Evolutionary conservation across 768 basidiomycete genomes (phyloP).

Genomic region (Suillus spraguei): DNA sequence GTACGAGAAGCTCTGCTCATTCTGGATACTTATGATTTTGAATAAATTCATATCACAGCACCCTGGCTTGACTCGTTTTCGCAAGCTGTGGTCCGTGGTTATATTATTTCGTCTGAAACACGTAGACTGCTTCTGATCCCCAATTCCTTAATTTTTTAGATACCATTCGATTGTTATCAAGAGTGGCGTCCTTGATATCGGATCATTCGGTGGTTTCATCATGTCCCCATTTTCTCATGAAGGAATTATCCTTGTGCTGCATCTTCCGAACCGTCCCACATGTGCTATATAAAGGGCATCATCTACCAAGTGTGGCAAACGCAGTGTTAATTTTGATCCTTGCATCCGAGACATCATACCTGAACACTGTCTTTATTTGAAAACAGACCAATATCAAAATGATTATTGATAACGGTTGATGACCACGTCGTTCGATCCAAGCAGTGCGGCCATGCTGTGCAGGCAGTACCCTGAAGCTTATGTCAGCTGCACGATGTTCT

Average conservation of each 20-base stretch:
- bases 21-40: background rate
- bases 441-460: background rate
- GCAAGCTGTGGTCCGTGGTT: background rate
- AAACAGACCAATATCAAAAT: background rate
- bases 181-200: background rate
- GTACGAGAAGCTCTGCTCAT: background rate
- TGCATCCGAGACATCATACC: background rate
- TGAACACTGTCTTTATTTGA: background rate
- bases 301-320: background rate
- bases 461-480: background rate
- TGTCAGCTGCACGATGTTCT: background rate
- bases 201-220: background rate
- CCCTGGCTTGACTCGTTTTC: background rate
- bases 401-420: background rate
- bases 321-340: constrained; percentile 6
- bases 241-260: background rate
- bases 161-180: background rate
- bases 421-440: background rate
- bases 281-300: background rate
- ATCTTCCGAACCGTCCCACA: background rate
- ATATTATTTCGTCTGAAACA: constrained; percentile 1
- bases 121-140: constrained; percentile 5
- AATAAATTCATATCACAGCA: background rate
- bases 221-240: background rate
- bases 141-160: background rate